These are phyloP conservation scores for Fusarium incarnatum DNA, from an alignment of 2,329 filamentous ascomycete genomes.

Conservation along the genomic window DNA sequence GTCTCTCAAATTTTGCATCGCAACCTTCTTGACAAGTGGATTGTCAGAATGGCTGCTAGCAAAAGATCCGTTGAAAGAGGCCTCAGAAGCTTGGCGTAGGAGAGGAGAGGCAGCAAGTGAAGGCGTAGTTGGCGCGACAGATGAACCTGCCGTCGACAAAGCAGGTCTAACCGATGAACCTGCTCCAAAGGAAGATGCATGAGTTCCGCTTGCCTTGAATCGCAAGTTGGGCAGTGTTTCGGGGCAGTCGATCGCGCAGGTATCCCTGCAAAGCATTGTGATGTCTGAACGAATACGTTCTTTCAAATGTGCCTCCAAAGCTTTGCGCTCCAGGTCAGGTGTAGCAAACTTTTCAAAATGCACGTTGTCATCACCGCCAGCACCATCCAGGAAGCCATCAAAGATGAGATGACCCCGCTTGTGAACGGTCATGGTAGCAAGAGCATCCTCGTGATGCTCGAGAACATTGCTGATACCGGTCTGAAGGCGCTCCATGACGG, in stretches of 20 bases:
- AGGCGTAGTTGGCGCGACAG: slow-evolving; percentile 25
- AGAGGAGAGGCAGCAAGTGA: slow-evolving; percentile 31
- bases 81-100: slow-evolving; percentile 30
- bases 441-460: slow-evolving; percentile 58
- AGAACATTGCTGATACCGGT: slow-evolving; percentile 63
- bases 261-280: slow-evolving; percentile 63
- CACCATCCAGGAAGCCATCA: slow-evolving; percentile 46
- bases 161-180: slow-evolving; percentile 9
- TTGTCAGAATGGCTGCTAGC: slow-evolving; percentile 43
- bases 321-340: slow-evolving; percentile 53
- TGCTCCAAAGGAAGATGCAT: slow-evolving; percentile 28
- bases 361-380: slow-evolving; percentile 50
- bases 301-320: slow-evolving; percentile 56
- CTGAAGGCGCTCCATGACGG: slow-evolving; percentile 63
- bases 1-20: slow-evolving; percentile 38
- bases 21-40: slow-evolving; percentile 41
- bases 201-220: slow-evolving; percentile 37
- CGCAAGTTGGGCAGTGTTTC: slow-evolving; percentile 47
- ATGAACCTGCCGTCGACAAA: slow-evolving; percentile 25
- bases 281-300: slow-evolving; percentile 61
- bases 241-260: slow-evolving; percentile 56
- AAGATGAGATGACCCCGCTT: slow-evolving; percentile 65
- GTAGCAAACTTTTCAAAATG: slow-evolving; percentile 49
- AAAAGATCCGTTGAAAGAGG: slow-evolving; percentile 38
- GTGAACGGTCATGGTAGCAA: slow-evolving; percentile 59